Percentiles rank a stretch among this genome's conserved stretches.
Evolutionary conservation across 129 eudicot species (phyloP).

Genomic region (Calendula officinalis): DNA sequence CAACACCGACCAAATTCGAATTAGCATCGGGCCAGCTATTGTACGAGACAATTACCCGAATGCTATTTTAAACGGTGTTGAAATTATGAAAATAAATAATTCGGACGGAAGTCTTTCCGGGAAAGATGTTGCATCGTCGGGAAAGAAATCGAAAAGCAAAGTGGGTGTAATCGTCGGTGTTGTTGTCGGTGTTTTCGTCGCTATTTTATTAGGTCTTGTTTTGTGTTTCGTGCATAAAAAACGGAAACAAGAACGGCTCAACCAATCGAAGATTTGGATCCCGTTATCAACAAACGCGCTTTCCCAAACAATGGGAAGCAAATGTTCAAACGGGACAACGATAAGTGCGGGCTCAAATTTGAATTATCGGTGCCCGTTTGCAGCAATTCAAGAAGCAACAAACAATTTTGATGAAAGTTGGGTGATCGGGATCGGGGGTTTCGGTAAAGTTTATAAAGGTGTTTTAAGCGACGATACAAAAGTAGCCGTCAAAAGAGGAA

Average conservation of each 20-base stretch:
- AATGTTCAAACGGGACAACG: conserved; percentile 73
- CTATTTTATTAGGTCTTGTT: conserved; percentile 36
- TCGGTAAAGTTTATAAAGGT: conserved; percentile 88
- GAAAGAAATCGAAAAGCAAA: conserved; percentile 41
- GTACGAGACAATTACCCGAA: conserved; percentile 32
- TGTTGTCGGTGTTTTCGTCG: conserved; percentile 40
- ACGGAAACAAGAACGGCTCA: conserved; percentile 45
- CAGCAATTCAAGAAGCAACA: conserved; percentile 79
- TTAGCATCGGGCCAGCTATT: conserved; percentile 63
- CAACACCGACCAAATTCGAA: conserved; percentile 25
- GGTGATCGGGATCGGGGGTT: conserved; percentile 91
- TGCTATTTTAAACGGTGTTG: conserved; percentile 80
- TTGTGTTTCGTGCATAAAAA: conserved; percentile 42
- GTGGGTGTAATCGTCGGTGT: conserved; percentile 62
- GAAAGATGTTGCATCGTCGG: conserved; percentile 17
- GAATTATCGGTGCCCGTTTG: conserved; percentile 75
- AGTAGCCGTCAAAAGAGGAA: conserved; percentile 87
- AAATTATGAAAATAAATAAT: conserved; percentile 73
- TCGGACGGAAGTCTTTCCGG: conserved; percentile 57
- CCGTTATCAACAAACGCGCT: conserved; percentile 62
- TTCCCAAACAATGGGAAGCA: conserved; percentile 86
- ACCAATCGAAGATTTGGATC: conserved; percentile 76
- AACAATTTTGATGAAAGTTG: conserved; percentile 80
- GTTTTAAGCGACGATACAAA: conserved; percentile 64
- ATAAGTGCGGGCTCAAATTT: conserved; percentile 56